A percentile compares a stretch with the other conserved stretches of the same genome.
These are phyloP conservation scores for Colletotrichum sp. DNA, from an alignment of 2,329 filamentous ascomycete species.

Conservation along the genomic window DNA sequence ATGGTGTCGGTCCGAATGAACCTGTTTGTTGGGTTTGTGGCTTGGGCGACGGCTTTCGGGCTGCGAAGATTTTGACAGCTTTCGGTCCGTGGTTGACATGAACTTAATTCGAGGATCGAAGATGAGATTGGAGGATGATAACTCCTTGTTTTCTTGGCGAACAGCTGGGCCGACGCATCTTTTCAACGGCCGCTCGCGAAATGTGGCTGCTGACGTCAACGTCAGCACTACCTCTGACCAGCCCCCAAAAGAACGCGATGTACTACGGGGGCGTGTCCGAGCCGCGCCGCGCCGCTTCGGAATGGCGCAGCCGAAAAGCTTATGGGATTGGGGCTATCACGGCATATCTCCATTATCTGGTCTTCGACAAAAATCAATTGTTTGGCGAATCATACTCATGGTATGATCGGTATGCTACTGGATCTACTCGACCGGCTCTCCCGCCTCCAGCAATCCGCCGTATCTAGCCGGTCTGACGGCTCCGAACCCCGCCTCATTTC, in stretches of 20 bases:
- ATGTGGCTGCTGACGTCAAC: neutral
- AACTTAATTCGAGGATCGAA: neutral
- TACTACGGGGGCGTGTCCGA: neutral
- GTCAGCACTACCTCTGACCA: neutral
- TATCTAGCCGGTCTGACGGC: neutral
- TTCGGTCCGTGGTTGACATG: neutral
- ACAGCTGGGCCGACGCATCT: neutral
- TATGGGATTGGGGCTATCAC: neutral
- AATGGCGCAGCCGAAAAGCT: neutral
- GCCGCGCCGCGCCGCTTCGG: neutral
- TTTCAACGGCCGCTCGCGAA: neutral
- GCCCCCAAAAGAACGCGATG: neutral
- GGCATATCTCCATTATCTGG: neutral
- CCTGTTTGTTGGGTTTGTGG: neutral
- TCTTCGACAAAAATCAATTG: neutral
- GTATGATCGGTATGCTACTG: constrained; percentile 1
- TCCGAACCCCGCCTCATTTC: neutral
- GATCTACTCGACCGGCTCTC: constrained; percentile 9
- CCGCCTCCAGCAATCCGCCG: neutral
- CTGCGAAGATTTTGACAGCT: neutral
- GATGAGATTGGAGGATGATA: neutral
- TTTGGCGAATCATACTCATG: neutral
- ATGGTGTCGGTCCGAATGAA: neutral
- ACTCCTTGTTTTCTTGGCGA: neutral
- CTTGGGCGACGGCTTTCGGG: neutral